Conservation (phyloP, 257 asterid genomes). For the Hygrophila difformis region DNA sequence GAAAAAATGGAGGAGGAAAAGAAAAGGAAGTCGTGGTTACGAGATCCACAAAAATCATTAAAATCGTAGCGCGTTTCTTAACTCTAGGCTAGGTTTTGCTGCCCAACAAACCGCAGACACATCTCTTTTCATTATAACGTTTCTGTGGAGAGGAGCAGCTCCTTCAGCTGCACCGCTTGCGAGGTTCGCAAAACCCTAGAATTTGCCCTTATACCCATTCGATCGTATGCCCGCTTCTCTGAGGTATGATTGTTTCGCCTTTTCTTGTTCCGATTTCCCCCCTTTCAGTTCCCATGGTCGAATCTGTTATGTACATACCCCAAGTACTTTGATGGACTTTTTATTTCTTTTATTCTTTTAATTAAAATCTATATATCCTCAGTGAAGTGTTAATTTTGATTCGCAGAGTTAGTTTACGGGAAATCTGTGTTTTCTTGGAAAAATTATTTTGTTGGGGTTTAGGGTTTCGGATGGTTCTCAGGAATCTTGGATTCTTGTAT, state of each 20-base stretch:
- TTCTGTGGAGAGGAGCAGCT: conserved; percentile 32
- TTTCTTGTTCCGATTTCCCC: background rate
- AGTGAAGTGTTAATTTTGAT: background rate
- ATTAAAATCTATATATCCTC: background rate
- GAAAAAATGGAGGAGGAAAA: too few species aligned
- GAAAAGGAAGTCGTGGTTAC: background rate
- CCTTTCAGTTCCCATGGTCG: background rate
- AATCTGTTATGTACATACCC: conserved; percentile 1
- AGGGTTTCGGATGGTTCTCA: conserved; percentile 14
- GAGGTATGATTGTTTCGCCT: background rate
- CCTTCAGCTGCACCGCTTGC: conserved; percentile 23
- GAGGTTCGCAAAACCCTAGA: conserved; percentile 25
- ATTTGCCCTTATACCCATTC: too few species aligned
- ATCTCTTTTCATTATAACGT: conserved; percentile 14
- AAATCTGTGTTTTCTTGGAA: background rate
- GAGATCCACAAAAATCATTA: background rate
- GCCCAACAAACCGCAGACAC: conserved; percentile 2
- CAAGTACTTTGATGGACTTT: too few species aligned
- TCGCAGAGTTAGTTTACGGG: background rate
- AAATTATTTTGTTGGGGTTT: conserved; percentile 12
- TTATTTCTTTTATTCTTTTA: too few species aligned
- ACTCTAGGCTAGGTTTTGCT: conserved; percentile 23
- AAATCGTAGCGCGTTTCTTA: background rate
- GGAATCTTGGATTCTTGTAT: conserved; percentile 11
- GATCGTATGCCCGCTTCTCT: background rate